Evolutionary conservation across 2,329 filamentous ascomycete species (phyloP), one percentile per base, ranked within the genome.

Genomic region (Pseudogymnoascus verrucosus): DNA sequence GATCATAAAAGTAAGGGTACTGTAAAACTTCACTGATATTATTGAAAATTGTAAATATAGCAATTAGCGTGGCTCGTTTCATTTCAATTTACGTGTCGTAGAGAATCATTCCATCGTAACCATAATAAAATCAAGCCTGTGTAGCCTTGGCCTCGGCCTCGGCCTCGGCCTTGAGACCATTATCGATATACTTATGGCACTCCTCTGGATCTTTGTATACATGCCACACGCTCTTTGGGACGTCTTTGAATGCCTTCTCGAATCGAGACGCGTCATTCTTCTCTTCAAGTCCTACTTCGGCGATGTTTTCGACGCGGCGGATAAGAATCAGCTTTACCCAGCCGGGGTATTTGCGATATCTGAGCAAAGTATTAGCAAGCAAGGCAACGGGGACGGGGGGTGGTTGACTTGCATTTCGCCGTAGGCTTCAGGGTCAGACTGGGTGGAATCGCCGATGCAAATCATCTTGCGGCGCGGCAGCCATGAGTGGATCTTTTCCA

Each of bases 351-450:
- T 82, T 80, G 62, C 86, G 82, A 69, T 84, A 88, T 10, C 83
- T 84, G 31, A 28, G 64, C 31, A n/a, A 3, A 21, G n/a, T 14
- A 47, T 68, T 60, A 68, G 65, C 57, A 37, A 19, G 14, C 19
- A 44, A 51, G 26, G n/a, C 19, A 11, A 37, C 26, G 12, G 16
- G 63, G 14, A 11, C 16, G 1, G 11, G n/a, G 5, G 4, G 1
- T 34, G 5, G n/a, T 28, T 8, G 11, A 75, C 80, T 75, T 82
- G 92, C 76, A 91, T 86, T 68, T 93, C 87, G 28, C 88, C 93
- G 72, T 97, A 98, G 0, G 90, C 85, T 74, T 98, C 93, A 0
- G 93, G 93, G 70, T 98, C 93, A 26, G 85, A 89, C 76, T 97
- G 93, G 0, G 93, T 97, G 40, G 89, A 93, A 76, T 98, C 93